A percentile compares a stretch with the other conserved stretches of the same genome.
Evolutionary conservation across 1,284 basidiomycete species (phyloP).

Genomic region (Spongispora temasekensis): DNA sequence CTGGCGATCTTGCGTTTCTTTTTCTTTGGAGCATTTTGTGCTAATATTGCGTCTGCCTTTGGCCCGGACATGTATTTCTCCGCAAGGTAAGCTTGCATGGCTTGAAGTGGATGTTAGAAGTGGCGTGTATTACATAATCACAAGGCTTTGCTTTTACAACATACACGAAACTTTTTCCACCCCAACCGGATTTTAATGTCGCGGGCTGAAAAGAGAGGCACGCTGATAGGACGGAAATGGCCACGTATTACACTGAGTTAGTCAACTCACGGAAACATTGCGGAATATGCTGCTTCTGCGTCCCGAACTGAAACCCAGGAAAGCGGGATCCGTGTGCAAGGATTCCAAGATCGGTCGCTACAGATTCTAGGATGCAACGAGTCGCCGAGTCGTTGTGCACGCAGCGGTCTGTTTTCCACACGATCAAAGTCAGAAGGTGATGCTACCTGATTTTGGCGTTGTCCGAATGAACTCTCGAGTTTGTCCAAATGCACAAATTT

Average conservation of each 20-base stretch:
- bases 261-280: conserved; percentile 30
- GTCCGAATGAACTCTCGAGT: conserved; percentile 2
- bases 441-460: neutral
- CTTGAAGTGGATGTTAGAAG: conserved; percentile 6
- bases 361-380: neutral
- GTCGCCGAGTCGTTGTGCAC: neutral
- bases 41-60: conserved; percentile 94
- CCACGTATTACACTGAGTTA: neutral
- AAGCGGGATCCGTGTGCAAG: conserved; percentile 18
- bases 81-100: conserved; percentile 75
- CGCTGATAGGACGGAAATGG: conserved; percentile 3
- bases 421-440: neutral
- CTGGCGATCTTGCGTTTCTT: conserved; percentile 71
- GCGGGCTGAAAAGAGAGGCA: conserved; percentile 4
- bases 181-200: too few species aligned
- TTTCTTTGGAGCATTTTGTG: conserved; percentile 58
- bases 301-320: conserved; percentile 27
- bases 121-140: conserved; percentile 12
- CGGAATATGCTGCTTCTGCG: conserved; percentile 32
- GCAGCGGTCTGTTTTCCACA: neutral
- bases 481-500: conserved; percentile 30
- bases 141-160: too few species aligned
- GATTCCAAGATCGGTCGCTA: neutral
- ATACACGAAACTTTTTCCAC: too few species aligned
- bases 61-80: conserved; percentile 95